Base-by-base conservation (phyloP, 2,329 filamentous ascomycete species). In the Elsinoe fawcettii region DNA sequence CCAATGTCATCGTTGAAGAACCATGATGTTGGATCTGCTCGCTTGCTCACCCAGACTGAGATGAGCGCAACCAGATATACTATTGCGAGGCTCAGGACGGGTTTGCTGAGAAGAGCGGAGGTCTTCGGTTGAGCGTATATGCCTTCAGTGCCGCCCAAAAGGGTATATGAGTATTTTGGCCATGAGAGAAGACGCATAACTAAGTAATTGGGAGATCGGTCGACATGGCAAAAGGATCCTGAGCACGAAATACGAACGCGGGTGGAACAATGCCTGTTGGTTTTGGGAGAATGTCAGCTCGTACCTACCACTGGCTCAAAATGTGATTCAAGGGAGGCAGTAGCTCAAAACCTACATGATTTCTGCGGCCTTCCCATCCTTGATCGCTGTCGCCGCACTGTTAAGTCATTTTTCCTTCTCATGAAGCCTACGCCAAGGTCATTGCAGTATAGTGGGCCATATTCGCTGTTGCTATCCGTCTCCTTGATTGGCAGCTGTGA, bases 1-100 rank as follows among this genome's bases (percentile, higher is more conserved):
- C 64, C 69, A 46, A 62, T 65, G 14, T 60, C 60, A 8, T 67
- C 63, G 39, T 66, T 65, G 66, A 71, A 71, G 64, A 70, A 71
- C 43, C 67, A 36, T 27, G 68, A 70, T 5, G 69, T 71, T 1
- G 69, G 69, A 55, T 70, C 69, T 58, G 65, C 22, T 12, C 22
- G 11, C 9, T 30, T 32, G 16, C 25, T 41, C 3, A 20, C 9
- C 34, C 37, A 55, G 4, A 55, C 20, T n/a, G 37, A 34, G 12
- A 55, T 22, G 22, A 55, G 20, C 12, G 53, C 37, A 9, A 44
- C 25, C 1, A 44, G 12, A 18, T 55, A 55, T 32, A 34, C 5
- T 8, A 51, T 34, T 11, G 16, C 30, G 18, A 51, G 46, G 25
- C 46, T 34, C 8, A 51, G 5, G 16, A 51, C n/a, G 4, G 46